Conservation (phyloP, 2,329 filamentous ascomycete species). For the Tolypocladium ovalisporum region DNA sequence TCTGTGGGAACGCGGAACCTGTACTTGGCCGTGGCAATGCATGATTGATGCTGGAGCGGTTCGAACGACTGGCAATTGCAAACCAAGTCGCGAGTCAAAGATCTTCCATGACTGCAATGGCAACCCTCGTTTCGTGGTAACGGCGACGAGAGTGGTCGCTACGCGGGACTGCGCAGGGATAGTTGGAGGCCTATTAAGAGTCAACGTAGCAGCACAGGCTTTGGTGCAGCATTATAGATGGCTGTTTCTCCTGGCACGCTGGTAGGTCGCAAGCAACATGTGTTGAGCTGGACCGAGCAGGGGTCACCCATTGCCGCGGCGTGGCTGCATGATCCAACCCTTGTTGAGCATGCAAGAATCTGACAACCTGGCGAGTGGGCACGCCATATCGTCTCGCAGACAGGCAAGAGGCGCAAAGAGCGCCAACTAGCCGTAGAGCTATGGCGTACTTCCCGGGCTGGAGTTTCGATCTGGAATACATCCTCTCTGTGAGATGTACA, state of each 20-base stretch:
- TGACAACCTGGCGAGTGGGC: background rate
- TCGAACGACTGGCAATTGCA: background rate
- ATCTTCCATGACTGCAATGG: background rate
- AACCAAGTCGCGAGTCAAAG: background rate
- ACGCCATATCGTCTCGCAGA: background rate
- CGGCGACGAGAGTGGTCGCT: background rate
- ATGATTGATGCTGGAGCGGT: no score
- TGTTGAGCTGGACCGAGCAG: background rate
- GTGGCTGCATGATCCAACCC: constrained; percentile 3
- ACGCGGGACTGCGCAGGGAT: background rate
- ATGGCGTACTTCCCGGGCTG: background rate
- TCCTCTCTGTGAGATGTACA: no score
- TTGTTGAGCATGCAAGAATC: constrained; percentile 3
- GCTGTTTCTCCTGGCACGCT: background rate
- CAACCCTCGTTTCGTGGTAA: background rate
- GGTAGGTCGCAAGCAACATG: constrained; percentile 1
- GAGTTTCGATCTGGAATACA: background rate
- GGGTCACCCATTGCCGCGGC: background rate
- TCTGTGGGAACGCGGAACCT: background rate
- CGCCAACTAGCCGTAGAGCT: background rate
- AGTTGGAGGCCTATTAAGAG: background rate
- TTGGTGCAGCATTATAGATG: constrained; percentile 1
- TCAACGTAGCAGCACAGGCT: background rate
- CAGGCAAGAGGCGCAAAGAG: background rate
- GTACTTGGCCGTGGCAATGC: background rate